A percentile compares a stretch with the other conserved stretches of the same genome.
Conservation (phyloP, 108 stramenopile species). For the Nannochloropsis oceanica region DNA sequence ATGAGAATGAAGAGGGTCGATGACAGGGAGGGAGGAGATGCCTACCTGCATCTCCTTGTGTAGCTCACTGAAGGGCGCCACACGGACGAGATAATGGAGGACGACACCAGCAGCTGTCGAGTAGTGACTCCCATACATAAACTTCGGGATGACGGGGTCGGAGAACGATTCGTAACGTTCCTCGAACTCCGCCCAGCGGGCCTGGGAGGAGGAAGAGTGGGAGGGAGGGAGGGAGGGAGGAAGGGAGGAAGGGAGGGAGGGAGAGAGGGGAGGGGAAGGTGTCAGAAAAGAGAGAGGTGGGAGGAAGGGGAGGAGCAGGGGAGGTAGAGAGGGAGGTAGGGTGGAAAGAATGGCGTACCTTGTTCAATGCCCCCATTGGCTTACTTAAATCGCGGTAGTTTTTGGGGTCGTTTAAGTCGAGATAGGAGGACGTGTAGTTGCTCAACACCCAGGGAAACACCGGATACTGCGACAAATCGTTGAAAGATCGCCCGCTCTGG, state of each 20-base stretch:
- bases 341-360: no score
- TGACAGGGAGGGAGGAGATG: background rate
- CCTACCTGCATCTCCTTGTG: slow-evolving; percentile 56
- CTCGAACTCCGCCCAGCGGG: slow-evolving; percentile 50
- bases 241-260: background rate
- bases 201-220: background rate
- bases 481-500: no score
- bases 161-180: slow-evolving; percentile 74
- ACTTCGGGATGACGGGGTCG: slow-evolving; percentile 67
- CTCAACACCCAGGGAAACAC: slow-evolving; percentile 86
- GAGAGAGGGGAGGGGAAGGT: background rate
- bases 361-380: no score
- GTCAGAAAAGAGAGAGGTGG: background rate
- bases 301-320: background rate
- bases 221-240: background rate
- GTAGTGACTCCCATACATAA: slow-evolving; percentile 97
- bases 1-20: background rate
- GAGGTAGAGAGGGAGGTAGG: background rate
- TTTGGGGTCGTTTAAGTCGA: slow-evolving; percentile 58
- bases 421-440: slow-evolving; percentile 62
- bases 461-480: slow-evolving; percentile 80
- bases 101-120: slow-evolving; percentile 91
- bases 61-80: slow-evolving; percentile 79
- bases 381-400: slow-evolving; percentile 49
- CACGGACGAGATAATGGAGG: slow-evolving; percentile 78